Conservation (phyloP, 345 rosid genomes). For the Triadica sebifera region DNA sequence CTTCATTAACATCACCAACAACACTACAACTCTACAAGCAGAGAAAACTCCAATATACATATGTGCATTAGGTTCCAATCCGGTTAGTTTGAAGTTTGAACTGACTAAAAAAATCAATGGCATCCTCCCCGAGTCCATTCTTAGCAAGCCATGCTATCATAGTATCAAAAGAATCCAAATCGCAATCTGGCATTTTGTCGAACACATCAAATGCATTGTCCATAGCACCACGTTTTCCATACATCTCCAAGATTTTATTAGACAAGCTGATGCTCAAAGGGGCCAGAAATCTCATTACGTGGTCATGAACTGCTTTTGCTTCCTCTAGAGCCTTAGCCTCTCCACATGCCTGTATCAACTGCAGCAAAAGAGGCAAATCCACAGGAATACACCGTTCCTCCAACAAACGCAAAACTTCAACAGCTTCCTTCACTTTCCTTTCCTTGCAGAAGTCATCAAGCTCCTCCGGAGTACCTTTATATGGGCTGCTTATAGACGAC, state of each 20-base stretch:
- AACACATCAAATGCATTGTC: constrained; percentile 50
- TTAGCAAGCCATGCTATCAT: constrained; percentile 70
- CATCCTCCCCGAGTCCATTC: constrained; percentile 77
- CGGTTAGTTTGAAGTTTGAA: constrained; percentile 69
- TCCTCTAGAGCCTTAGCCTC: constrained; percentile 57
- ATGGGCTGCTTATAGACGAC: constrained; percentile 22
- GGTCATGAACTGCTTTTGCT: constrained; percentile 56
- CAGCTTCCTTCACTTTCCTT: constrained; percentile 58
- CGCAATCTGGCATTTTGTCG: constrained; percentile 48
- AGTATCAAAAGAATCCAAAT: constrained; percentile 57
- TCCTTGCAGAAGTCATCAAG: constrained; percentile 54
- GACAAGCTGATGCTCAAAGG: constrained; percentile 39
- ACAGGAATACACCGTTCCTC: constrained; percentile 38
- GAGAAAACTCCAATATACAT: constrained; percentile 57
- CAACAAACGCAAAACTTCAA: constrained; percentile 44
- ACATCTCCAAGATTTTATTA: constrained; percentile 67
- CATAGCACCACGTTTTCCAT: constrained; percentile 53
- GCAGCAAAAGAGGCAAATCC: constrained; percentile 45
- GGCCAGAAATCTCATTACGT: constrained; percentile 30
- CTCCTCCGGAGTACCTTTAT: constrained; percentile 33
- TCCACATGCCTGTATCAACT: constrained; percentile 58
- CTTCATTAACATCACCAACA: constrained; percentile 68
- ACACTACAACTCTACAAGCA: constrained; percentile 52
- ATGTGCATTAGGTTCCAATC: constrained; percentile 52
- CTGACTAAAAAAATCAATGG: constrained; percentile 59